Percentiles rank a stretch among this genome's conserved stretches.
These are phyloP conservation scores for Oryza glaberrima DNA, from an alignment of 176 grass and related monocot species.

Conservation along the genomic window DNA sequence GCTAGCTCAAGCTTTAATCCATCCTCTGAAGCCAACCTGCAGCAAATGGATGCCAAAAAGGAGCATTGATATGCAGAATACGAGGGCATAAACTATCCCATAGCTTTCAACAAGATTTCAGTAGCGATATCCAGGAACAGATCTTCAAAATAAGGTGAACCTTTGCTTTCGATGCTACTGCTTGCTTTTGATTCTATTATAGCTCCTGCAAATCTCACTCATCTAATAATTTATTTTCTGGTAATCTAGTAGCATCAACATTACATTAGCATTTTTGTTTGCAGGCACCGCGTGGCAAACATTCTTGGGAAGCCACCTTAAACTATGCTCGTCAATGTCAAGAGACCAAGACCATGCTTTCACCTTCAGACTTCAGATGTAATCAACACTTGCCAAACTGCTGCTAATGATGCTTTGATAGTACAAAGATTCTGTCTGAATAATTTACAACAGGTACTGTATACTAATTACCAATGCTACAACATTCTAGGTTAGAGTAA, in stretches of 20 bases:
- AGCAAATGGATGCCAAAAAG: background rate
- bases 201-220: background rate
- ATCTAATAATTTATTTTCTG: slow-evolving; percentile 43
- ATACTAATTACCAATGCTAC: slow-evolving; percentile 18
- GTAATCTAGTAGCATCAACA: slow-evolving; percentile 23
- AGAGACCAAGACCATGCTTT: slow-evolving; percentile 32
- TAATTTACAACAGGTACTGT: slow-evolving; percentile 5
- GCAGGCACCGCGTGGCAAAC: slow-evolving; percentile 26
- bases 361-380: slow-evolving; percentile 29
- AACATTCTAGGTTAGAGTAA: slow-evolving; percentile 6
- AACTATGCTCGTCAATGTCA: slow-evolving; percentile 45
- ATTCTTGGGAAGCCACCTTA: slow-evolving; percentile 51
- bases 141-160: slow-evolving; percentile 6
- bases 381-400: slow-evolving; percentile 2
- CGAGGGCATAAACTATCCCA: background rate
- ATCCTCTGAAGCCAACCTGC: slow-evolving; percentile 4
- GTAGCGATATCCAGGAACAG: slow-evolving; percentile 24
- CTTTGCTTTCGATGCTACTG: slow-evolving; percentile 35
- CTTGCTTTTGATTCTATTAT: slow-evolving; percentile 27
- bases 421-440: slow-evolving; percentile 32
- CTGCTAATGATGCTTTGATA: slow-evolving; percentile 12
- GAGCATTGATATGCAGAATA: background rate
- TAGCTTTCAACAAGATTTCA: slow-evolving; percentile 8
- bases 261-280: background rate
- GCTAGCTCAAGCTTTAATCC: background rate